Conservation (phyloP, 2,329 filamentous ascomycete species). For the Aspergillus caelatus region DNA sequence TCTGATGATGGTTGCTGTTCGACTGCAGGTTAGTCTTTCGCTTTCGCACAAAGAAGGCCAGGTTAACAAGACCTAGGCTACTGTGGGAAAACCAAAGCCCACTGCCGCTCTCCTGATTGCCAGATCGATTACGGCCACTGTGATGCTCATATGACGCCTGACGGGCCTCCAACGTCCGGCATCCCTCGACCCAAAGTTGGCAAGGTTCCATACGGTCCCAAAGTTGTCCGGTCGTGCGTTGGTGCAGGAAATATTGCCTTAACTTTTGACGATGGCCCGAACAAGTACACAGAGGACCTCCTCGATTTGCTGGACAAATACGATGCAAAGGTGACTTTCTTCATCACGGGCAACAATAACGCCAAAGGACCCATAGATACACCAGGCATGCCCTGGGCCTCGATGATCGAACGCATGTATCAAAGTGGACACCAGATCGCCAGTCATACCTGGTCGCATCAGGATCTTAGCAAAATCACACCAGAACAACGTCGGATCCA, state of each 20-base stretch:
- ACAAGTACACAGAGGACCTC: conserved; percentile 62
- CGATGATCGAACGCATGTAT: conserved; percentile 46
- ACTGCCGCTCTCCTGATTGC: conserved; percentile 46
- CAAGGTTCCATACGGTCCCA: conserved; percentile 39
- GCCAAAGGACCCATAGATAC: conserved; percentile 49
- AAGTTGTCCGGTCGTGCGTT: conserved; percentile 41
- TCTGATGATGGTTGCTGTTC: conserved; percentile 43
- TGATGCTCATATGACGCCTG: conserved; percentile 39
- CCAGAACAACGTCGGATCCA: conserved; percentile 42
- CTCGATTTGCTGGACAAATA: conserved; percentile 64
- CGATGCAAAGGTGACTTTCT: conserved; percentile 68
- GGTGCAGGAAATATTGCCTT: conserved; percentile 64
- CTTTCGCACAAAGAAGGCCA: not conserved
- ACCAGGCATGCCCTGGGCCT: conserved; percentile 41
- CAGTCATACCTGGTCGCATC: conserved; percentile 57
- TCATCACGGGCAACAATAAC: conserved; percentile 58
- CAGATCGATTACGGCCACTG: conserved; percentile 43
- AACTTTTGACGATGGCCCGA: conserved; percentile 70
- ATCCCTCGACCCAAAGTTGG: conserved; percentile 41
- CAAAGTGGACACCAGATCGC: conserved; percentile 53
- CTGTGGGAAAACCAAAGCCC: conserved; percentile 39
- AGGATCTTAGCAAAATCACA: conserved; percentile 47
- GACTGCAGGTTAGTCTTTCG: conserved; percentile 33
- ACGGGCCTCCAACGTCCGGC: conserved; percentile 37
- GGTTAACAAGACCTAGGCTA: conserved; percentile 35